Percentiles rank a stretch among this genome's conserved stretches.
These are phyloP conservation scores for Ceratocystis alfenasii DNA, from an alignment of 2,329 filamentous ascomycete species.

Conservation along the genomic window DNA sequence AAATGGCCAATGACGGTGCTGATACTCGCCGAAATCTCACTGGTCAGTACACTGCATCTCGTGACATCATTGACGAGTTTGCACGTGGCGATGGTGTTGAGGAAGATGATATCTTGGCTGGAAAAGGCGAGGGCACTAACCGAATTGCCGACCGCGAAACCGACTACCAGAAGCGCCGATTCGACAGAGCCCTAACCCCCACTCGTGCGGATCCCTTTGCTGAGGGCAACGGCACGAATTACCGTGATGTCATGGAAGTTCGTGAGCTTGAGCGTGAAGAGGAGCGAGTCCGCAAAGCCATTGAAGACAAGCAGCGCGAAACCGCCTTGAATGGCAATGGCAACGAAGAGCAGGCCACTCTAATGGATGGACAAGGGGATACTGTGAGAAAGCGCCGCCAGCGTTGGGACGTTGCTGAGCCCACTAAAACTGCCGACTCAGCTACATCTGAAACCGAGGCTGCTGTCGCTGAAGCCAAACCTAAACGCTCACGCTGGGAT, in stretches of 20 bases:
- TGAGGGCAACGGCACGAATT: slow-evolving; percentile 62
- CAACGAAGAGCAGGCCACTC: slow-evolving; percentile 47
- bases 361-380: slow-evolving; percentile 65
- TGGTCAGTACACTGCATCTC: slow-evolving; percentile 90
- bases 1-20: slow-evolving; percentile 63
- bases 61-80: slow-evolving; percentile 87
- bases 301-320: slow-evolving; percentile 58
- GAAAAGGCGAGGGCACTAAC: slow-evolving; percentile 72
- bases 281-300: slow-evolving; percentile 67
- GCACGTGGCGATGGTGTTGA: slow-evolving; percentile 73
- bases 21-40: slow-evolving; percentile 68
- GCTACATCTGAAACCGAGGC: slow-evolving; percentile 32
- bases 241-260: slow-evolving; percentile 80
- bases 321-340: slow-evolving; percentile 46
- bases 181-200: slow-evolving; percentile 76
- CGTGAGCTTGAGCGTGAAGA: slow-evolving; percentile 90
- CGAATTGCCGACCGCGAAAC: slow-evolving; percentile 88
- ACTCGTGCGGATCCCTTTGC: slow-evolving; percentile 79
- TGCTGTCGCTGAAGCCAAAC: slow-evolving; percentile 42
- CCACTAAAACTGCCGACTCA: slow-evolving; percentile 35
- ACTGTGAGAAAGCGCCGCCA: slow-evolving; percentile 77
- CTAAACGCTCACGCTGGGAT: slow-evolving; percentile 79
- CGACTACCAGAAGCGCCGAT: slow-evolving; percentile 92
- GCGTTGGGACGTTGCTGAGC: slow-evolving; percentile 67
- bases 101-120: slow-evolving; percentile 79